Evolutionary conservation across 805 yeast species (phyloP), one percentile per base, ranked within the genome.

Genomic region (Saccharomycopsis lassenensis): DNA sequence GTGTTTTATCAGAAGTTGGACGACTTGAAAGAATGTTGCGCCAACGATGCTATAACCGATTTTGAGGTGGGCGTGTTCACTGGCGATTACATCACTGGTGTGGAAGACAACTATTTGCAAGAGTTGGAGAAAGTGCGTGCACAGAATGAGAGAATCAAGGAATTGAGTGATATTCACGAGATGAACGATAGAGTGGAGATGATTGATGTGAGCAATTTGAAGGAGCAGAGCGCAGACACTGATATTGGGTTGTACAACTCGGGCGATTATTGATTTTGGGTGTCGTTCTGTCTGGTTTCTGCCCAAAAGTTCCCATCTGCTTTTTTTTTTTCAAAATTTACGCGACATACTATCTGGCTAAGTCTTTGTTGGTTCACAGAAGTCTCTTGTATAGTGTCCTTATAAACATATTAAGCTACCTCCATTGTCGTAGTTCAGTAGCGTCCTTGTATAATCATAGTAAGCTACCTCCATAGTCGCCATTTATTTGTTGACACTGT

Each of bases 61-160:
- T 91, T 86, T 51, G 98, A 91, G 62, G 87, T 84, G 36, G 98
- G 98, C 56, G 98, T 91, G 10, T 91, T 91, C 59, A 91, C 94
- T 7, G 98, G 98, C 33, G 61, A 75, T 43, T 91, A 91, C 57
- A 77, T 89, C 42, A 91, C 98, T n/a, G 97, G 97, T 36, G 79
- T 77, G 30, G 95, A 85, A 57, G 79, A 81, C 51, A 71, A 72
- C 31, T 87, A 89, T 56, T 58, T 91, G 40, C 73, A 72, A 46
- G 87, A 82, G 55, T 69, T 91, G 45, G 97, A 87, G 58, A 65
- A 67, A 46, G 73, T 84, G 40, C 69, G 98, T 54, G 93, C 89
- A 11, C 69, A 69, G 51, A 85, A 85, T 56, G 81, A 76, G 52
- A 56, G 73, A 47, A 48, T 69, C 35, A 64, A 61, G 47, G 63